These are phyloP conservation scores for Taxawa tesnikishii DNA, from an alignment of 2,329 filamentous ascomycete genomes.

Conservation along the genomic window DNA sequence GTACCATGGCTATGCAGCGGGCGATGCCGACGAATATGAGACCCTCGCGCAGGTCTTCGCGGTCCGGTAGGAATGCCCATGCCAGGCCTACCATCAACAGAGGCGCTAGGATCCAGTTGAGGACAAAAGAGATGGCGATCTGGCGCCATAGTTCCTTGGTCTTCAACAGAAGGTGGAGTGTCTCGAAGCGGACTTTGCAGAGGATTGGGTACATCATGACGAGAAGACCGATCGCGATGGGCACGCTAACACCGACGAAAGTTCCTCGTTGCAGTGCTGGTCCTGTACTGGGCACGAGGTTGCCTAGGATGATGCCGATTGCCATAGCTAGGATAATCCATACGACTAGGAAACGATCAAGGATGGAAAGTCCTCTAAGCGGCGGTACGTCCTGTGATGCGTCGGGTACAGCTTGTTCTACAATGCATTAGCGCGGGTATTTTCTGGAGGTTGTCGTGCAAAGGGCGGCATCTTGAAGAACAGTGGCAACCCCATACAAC, in stretches of 20 bases:
- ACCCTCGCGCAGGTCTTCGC: conserved; percentile 40
- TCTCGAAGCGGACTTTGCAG: conserved; percentile 73
- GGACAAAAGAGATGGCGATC: conserved; percentile 59
- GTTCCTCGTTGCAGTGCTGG: conserved; percentile 54
- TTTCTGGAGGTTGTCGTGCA: not conserved
- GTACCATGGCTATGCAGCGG: conserved; percentile 78
- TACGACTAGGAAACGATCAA: conserved; percentile 33
- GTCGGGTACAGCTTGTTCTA: not conserved
- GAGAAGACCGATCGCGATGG: conserved; percentile 63
- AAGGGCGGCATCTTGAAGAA: not conserved
- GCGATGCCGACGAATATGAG: conserved; percentile 74
- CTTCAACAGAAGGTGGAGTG: conserved; percentile 53
- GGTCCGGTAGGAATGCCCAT: conserved; percentile 47
- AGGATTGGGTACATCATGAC: conserved; percentile 95
- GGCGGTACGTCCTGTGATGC: conserved; percentile 2
- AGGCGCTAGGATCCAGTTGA: conserved; percentile 77
- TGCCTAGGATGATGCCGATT: conserved; percentile 62
- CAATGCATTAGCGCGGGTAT: not conserved
- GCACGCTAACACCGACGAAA: conserved; percentile 59
- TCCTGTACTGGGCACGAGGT: conserved; percentile 54
- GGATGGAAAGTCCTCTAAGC: conserved; percentile 28
- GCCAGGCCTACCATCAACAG: conserved; percentile 67
- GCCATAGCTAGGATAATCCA: conserved; percentile 72
- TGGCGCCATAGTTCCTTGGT: conserved; percentile 61
- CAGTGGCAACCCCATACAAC: not conserved